Base-by-base conservation (phyloP, 495 filamentous ascomycete species). In the Amniculicola lignicola region DNA sequence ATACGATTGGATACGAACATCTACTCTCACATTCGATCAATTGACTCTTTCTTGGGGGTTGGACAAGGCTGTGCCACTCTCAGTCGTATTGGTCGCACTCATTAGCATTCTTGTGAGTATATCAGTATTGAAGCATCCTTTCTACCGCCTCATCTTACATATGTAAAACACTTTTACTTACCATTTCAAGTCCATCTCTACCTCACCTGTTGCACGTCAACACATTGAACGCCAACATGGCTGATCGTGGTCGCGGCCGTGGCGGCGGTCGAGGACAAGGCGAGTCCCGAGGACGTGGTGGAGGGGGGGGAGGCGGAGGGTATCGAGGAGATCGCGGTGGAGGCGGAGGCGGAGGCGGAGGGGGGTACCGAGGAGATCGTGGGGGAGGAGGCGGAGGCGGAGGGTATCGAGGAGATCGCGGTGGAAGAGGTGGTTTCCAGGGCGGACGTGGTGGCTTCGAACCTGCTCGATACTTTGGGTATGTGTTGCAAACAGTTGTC, bases 201-300 rank as follows among this genome's bases (percentile, higher is more conserved):
- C n/a, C n/a, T n/a, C n/a, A n/a, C n/a, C n/a, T n/a, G n/a, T n/a
- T n/a, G n/a, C n/a, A n/a, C n/a, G n/a, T n/a, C n/a, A n/a, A n/a
- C n/a, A n/a, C n/a, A n/a, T n/a, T n/a, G n/a, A n/a, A n/a, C 15
- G 29, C 15, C n/a, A 25, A 38, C 5, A 59, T 57, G 41, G 38
- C 54, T 21, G 47, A 45, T 23, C 49, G 44, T 25, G 37, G 51
- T 9, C 21, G 57, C 14, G 48, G 48, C 29, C 15, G 59, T 21
- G 31, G 38, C 15, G 39, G 46, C 16, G 12, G 24, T 38, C 28
- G 37, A 9, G 37, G 44, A 38, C 22, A 29, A 14, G 18, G 57
- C n/a, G 40, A 49, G n/a, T 15, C 54, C 31, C 37, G 54, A 46
- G 24, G 59, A 54, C 53, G 42, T n/a, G 46, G 37, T 39, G 43